A percentile compares a stretch with the other conserved stretches of the same genome.
phyloP scores from a whole-genome alignment of 108 stramenopile species.

The Pseudonitzschia multiseries region DNA sequence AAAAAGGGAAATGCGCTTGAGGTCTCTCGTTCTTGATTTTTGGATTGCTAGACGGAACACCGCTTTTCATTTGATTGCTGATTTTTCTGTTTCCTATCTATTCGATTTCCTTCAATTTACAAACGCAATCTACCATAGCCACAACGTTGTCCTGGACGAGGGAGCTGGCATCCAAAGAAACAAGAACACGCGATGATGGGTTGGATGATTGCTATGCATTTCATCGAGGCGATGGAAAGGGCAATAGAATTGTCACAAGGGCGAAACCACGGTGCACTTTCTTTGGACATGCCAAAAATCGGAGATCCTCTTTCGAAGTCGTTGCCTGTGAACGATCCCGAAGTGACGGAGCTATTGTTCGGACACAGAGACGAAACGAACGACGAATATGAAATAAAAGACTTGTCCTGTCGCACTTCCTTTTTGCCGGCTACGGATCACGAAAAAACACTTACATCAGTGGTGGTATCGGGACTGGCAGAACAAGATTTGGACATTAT shows the following conservation, averaged over 20 bases:
- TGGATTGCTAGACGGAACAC: no score
- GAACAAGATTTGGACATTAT: conserved; percentile 64
- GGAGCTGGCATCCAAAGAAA: conserved; percentile 82
- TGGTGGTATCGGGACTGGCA: conserved; percentile 64
- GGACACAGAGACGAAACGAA: no score
- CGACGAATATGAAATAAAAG: conserved; percentile 47
- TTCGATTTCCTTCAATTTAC: no score
- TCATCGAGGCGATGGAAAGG: conserved; percentile 68
- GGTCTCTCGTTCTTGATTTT: no score
- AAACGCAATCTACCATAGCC: conserved; percentile 25
- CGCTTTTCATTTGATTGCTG: no score
- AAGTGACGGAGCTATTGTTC: conserved; percentile 52
- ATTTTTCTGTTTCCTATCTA: no score
- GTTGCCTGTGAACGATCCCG: conserved; percentile 34
- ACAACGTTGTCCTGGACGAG: conserved; percentile 61
- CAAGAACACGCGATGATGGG: conserved; percentile 81
- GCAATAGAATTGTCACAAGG: conserved; percentile 32
- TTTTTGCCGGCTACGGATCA: conserved; percentile 72
- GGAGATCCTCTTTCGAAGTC: conserved; percentile 13
- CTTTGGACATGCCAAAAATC: conserved; percentile 7
- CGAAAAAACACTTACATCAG: conserved; percentile 44
- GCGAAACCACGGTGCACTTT: not conserved
- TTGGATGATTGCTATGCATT: conserved; percentile 79
- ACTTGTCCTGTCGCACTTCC: conserved; percentile 78
- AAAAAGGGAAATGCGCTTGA: no score